Evolutionary conservation across 306 rosid genomes (phyloP), one percentile per base, ranked within the genome.

Genomic region (Ceratonia siliqua): DNA sequence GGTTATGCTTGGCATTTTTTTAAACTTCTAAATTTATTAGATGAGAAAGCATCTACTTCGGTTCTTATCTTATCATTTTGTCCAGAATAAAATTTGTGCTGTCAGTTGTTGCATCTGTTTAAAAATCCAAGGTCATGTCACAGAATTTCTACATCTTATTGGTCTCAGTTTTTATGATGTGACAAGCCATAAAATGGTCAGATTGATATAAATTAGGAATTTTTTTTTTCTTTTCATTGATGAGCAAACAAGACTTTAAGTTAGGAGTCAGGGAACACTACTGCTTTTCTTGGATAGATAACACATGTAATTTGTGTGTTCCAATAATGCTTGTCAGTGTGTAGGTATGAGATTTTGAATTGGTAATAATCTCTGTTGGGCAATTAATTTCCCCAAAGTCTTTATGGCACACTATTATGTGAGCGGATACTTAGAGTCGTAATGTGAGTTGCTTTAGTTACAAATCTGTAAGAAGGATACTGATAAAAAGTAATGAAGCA

Each of bases 401-500:
- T 35, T 63, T 57, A 53, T 78, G 65, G 20, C 24, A 62, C 35
- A 20, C 46, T 14, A 42, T 42, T 61, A 8, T 18, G 18, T 38
- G 74, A 45, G 25, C 27, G 15, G 32, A 25, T 46, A n/a, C 59
- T 43, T 27, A 13, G n/a, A 24, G 2, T 36, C 12, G 42, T 30
- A 21, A 59, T 21, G 17, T 56, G 50, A 42, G 27, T 11, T 28
- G 32, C 15, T 22, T 62, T 58, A 22, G 17, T 38, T 41, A 10
- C 15, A 38, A 45, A 48, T 50, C 39, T 55, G 53, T 38, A 24
- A 24, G 6, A 9, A 36, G 25, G 45, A n/a, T 43, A 18, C 3
- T 62, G 74, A 11, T 56, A 3, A 48, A 25, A n/a, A 20, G 43
- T 42, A 74, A 30, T 13, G 82, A 83, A 81, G 76, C 84, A 62